Conservation (phyloP, 1,284 basidiomycete genomes). For the Agroathelia rolfsii region DNA sequence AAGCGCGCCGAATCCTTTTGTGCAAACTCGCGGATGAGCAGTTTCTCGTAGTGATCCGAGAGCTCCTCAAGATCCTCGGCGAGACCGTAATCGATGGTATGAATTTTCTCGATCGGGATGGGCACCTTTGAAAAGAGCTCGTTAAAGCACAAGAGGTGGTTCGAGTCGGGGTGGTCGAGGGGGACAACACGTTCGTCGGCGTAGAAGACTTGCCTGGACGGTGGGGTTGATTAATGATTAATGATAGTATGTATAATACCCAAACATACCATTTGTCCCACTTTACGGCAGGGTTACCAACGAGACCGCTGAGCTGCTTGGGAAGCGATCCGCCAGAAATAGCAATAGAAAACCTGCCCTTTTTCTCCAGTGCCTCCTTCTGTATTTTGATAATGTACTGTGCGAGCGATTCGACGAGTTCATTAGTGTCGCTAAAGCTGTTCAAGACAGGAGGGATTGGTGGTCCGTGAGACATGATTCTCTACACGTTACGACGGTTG, state of each 20-base stretch:
- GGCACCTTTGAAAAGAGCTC: conserved; percentile 81
- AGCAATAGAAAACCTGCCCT: conserved; percentile 86
- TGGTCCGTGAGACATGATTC: conserved; percentile 37
- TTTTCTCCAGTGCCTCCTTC: conserved; percentile 81
- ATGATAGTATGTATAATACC: background rate
- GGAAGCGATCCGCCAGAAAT: conserved; percentile 91
- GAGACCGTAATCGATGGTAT: conserved; percentile 68
- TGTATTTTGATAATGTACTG: conserved; percentile 83
- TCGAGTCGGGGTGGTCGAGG: conserved; percentile 86
- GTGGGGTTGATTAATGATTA: conserved; percentile 4
- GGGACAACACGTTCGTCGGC: conserved; percentile 96
- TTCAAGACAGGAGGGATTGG: conserved; percentile 66
- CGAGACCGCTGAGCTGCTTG: conserved; percentile 70
- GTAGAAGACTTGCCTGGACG: conserved; percentile 89
- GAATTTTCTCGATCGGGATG: conserved; percentile 73
- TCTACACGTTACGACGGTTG: too few relatives aligned
- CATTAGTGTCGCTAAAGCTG: conserved; percentile 54
- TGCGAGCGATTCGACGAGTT: conserved; percentile 60
- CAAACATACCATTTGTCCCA: conserved; percentile 89
- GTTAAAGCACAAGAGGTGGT: conserved; percentile 72
- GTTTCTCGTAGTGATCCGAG: conserved; percentile 87
- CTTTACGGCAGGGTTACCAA: conserved; percentile 66
- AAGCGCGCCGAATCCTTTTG: conserved; percentile 85
- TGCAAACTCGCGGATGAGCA: conserved; percentile 86
- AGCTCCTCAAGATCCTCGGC: conserved; percentile 81